Evolutionary conservation across 352 stramenopile genomes (phyloP), one percentile per base, ranked within the genome.

Genomic region (Phytopythium cucurbitacearum): DNA sequence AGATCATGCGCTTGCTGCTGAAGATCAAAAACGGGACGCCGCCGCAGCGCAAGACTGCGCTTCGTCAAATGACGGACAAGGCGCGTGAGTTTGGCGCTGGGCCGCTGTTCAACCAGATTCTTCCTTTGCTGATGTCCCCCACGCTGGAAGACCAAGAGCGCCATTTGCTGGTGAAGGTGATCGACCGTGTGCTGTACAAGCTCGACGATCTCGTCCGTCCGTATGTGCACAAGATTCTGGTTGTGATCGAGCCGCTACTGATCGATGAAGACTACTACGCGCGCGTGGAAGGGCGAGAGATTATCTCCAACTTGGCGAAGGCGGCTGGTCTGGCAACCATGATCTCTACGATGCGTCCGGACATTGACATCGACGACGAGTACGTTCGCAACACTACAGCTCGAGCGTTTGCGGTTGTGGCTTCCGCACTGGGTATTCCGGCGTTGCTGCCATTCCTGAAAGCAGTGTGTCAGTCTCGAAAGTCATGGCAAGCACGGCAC

Each of bases 241-340:
- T 98, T 8, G 97, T 99, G 15, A 99, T 99, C 60, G 96, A 99
- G 71, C 97, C 97, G 13, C 73, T 99, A 44, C 76, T 99, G 21
- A 99, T 99, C 62, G 97, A 99, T 67, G 96, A 99, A 71, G 97
- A 99, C 71, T 99, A 99, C 60, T 99, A 99, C 69, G 97, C 97
- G 21, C 87, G 97, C 53, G 96, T 99, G 0, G 97, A 99, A 89
- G 97, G 96, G 33, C 82, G 97, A 51, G 97, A 99, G 69, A 99
- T 99, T 64, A 99, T 99, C 54, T 98, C 94, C 41, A 99, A 99
- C 66, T 69, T 99, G 10, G 95, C 95, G 3, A 99, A 99, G 76
- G 97, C 97, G 36, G 97, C 97, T 10, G 97, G 97, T 52, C 71
- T 99, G 3, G 94, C 97, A 3, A 99, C 97, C 5, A 99, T 99